These are phyloP conservation scores for Westerdykella sp. DNA, from an alignment of 2,329 filamentous ascomycete species.

Conservation along the genomic window DNA sequence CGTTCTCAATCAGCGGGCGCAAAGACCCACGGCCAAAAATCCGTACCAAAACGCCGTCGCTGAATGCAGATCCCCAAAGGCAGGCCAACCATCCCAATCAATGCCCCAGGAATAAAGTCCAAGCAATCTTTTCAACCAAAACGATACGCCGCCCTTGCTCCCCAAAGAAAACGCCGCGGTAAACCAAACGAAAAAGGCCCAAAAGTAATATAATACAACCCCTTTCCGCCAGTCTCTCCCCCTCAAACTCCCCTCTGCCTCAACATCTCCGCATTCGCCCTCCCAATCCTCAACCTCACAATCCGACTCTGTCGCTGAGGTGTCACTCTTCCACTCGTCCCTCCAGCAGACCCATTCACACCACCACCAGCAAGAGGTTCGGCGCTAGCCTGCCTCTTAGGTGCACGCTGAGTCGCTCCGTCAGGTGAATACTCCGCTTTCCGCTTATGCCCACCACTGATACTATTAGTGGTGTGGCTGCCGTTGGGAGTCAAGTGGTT, in stretches of 20 bases:
- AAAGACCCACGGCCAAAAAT: neutral
- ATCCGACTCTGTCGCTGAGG: neutral
- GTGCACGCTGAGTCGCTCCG: slow-evolving; percentile 14
- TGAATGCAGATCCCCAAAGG: slow-evolving; percentile 4
- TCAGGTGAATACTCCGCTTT: slow-evolving; percentile 12
- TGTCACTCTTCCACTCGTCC: neutral
- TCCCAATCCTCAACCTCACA: neutral
- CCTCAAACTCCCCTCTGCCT: neutral
- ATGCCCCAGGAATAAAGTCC: neutral
- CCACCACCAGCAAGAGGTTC: slow-evolving; percentile 17
- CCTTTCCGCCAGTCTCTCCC: neutral
- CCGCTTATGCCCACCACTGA: slow-evolving; percentile 12
- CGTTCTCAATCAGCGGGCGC: no score
- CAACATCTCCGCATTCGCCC: neutral
- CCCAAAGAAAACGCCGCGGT: neutral
- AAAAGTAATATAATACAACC: neutral
- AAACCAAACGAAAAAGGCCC: neutral
- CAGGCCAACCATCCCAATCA: neutral
- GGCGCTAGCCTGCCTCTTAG: slow-evolving; percentile 22
- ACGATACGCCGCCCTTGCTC: neutral
- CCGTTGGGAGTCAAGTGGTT: no score
- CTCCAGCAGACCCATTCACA: slow-evolving; percentile 6
- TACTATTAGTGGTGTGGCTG: no score
- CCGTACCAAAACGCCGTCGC: slow-evolving; percentile 6
- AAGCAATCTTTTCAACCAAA: neutral